These are phyloP conservation scores for Scleroderma bovista DNA, from an alignment of 768 basidiomycete species.

Conservation along the genomic window DNA sequence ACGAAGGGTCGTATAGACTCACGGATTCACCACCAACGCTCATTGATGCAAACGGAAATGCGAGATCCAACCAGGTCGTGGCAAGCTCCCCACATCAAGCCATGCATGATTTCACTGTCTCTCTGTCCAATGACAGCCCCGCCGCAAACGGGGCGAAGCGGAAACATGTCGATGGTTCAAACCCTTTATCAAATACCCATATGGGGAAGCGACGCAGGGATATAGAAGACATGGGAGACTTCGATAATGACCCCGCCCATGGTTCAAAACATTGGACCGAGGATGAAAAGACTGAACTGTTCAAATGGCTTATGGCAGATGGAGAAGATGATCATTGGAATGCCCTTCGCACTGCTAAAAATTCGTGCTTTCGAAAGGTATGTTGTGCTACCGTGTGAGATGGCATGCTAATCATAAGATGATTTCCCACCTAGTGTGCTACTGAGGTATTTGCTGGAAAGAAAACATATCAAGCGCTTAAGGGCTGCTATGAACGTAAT, in stretches of 20 bases:
- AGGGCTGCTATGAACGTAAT: conserved; percentile 82
- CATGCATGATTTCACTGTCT: conserved; percentile 29
- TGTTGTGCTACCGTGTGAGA: background rate
- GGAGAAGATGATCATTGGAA: conserved; percentile 76
- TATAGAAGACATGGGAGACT: conserved; percentile 22
- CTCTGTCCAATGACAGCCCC: conserved; percentile 22
- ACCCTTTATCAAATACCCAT: conserved; percentile 15
- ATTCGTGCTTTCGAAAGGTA: conserved; percentile 78
- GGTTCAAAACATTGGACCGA: conserved; percentile 85
- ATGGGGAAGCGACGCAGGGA: conserved; percentile 28
- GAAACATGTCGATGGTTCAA: conserved; percentile 41
- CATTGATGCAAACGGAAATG: conserved; percentile 20
- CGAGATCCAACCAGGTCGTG: conserved; percentile 23
- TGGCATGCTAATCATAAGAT: background rate
- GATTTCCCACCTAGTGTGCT: conserved; percentile 49
- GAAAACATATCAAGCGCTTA: conserved; percentile 79
- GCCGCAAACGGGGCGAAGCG: conserved; percentile 29
- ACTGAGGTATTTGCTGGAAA: conserved; percentile 64
- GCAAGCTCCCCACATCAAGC: conserved; percentile 27
- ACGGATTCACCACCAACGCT: conserved; percentile 30
- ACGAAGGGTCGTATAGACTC: conserved; percentile 24
- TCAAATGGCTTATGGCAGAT: conserved; percentile 71
- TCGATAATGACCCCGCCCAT: conserved; percentile 36
- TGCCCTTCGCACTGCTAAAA: conserved; percentile 71
- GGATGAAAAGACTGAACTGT: conserved; percentile 73